phyloP scores from a whole-genome alignment of 106 monocot species.

The Acorus gramineus region DNA sequence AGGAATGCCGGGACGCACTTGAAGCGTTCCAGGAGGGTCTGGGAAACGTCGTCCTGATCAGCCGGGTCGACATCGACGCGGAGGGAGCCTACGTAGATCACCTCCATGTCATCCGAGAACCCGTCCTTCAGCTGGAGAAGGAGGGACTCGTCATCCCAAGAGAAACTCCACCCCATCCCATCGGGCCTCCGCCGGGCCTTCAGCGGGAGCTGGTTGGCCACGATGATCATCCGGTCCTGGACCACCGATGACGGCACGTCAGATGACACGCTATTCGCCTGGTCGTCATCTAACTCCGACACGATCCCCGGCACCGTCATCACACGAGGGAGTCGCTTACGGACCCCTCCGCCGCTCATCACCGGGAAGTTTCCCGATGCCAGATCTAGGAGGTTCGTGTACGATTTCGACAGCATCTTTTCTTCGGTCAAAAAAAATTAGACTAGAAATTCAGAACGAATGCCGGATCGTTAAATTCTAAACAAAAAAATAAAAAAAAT shows the following conservation, averaged over 20 bases:
- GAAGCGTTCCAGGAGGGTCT: slow-evolving; percentile 48
- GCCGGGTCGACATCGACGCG: slow-evolving; percentile 31
- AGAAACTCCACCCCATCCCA: slow-evolving; percentile 12
- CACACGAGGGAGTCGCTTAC: slow-evolving; percentile 9
- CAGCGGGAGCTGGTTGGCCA: slow-evolving; percentile 25
- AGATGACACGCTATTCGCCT: slow-evolving; percentile 11
- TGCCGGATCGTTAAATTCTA: too few species aligned
- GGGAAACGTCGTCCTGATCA: slow-evolving; percentile 73
- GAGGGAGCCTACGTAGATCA: slow-evolving; percentile 58
- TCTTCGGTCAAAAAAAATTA: too few species aligned
- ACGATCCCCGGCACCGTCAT: slow-evolving; percentile 25
- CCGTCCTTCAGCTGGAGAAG: slow-evolving; percentile 31
- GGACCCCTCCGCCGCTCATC: neutral
- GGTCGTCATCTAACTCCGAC: slow-evolving; percentile 15
- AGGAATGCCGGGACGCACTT: slow-evolving; percentile 71
- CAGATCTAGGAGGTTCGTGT: slow-evolving; percentile 26
- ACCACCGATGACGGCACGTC: slow-evolving; percentile 2
- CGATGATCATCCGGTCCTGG: slow-evolving; percentile 24
- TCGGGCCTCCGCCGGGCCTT: slow-evolving; percentile 9
- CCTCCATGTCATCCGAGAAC: slow-evolving; percentile 20
- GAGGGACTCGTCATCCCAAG: slow-evolving; percentile 32
- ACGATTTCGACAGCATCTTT: slow-evolving; percentile 36
- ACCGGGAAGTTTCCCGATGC: slow-evolving; percentile 20
- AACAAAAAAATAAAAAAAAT: too few species aligned
- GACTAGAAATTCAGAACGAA: too few species aligned